Percentiles rank a stretch among this genome's conserved stretches.
Conservation (phyloP, 108 stramenopile species). For the Pseudonitzschia multiseries region DNA sequence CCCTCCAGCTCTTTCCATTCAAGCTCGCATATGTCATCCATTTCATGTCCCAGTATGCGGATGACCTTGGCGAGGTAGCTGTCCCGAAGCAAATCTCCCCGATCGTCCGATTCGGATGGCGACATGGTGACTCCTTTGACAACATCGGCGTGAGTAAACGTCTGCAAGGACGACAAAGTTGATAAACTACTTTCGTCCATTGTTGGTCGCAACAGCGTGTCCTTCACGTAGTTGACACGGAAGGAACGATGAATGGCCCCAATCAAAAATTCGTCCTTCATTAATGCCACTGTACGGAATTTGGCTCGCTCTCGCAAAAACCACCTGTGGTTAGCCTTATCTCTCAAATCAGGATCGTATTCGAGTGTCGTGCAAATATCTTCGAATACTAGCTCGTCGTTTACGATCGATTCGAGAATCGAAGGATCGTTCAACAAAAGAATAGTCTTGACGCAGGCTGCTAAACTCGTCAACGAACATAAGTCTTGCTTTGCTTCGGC, state of each 20-base stretch:
- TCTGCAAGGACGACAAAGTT: conserved; percentile 73
- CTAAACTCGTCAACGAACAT: conserved; percentile 60
- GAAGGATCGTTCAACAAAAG: conserved; percentile 84
- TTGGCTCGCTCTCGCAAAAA: conserved; percentile 68
- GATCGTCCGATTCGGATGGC: conserved; percentile 32
- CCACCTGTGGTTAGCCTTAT: conserved; percentile 79
- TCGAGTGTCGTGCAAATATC: conserved; percentile 69
- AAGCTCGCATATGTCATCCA: conserved; percentile 48
- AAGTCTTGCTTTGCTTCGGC: conserved; percentile 54
- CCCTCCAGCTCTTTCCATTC: conserved; percentile 56
- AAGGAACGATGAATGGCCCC: conserved; percentile 76
- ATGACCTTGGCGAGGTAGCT: conserved; percentile 72
- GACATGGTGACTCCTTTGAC: conserved; percentile 76
- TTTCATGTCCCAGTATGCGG: conserved; percentile 61
- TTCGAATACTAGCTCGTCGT: conserved; percentile 69
- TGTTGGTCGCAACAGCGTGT: conserved; percentile 80
- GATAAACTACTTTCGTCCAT: conserved; percentile 87
- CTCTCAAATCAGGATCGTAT: conserved; percentile 81
- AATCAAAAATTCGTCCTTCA: conserved; percentile 74
- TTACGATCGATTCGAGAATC: conserved; percentile 78
- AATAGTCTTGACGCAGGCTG: conserved; percentile 78
- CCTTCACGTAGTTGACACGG: conserved; percentile 79
- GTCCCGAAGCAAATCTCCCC: conserved; percentile 36
- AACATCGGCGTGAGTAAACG: conserved; percentile 82
- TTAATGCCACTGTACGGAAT: conserved; percentile 80